Evolutionary conservation across 2,329 filamentous ascomycete genomes (phyloP), one percentile per base, ranked within the genome.

Genomic region (Arthroderma sp.): DNA sequence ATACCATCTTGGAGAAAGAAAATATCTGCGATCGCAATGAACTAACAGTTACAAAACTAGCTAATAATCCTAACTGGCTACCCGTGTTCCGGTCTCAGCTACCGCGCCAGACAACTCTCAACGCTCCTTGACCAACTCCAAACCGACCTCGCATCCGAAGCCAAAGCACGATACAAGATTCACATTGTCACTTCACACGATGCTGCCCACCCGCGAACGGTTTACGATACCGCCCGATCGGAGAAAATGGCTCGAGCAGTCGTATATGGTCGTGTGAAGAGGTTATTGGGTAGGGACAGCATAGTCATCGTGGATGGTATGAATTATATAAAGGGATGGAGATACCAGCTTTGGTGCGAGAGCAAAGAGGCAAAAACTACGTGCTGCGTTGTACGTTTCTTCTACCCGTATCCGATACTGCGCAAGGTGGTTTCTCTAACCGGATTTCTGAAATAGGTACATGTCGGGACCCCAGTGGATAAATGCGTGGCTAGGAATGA

Each of bases 311-410:
- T 77, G 2, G 77, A 82, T 59, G 74, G 73, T 30, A 68, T 79
- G 64, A 80, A 82, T 58, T 81, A 82, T 59, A 82, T 82, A 64
- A 82, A 82, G 59, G 78, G 77, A 15, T 80, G 75, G 60, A 68
- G 77, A 34, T 82, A 82, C 55, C 78, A 82, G 62, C 60, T 82
- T 37, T 80, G 77, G 68, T 82, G 77, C 56, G 77, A 82, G 58
- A 75, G 77, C 29, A 82, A 81, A 59, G 76, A 77, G 3, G 63
- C 74, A 9, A 71, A 72, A 45, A 80, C 77, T 5, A 71, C 74
- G 2, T 77, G 69, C 56, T 80, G 77, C 54, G 75, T 80, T 51
- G 73, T 81, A 59, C 60, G 70, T 61, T 6, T 37, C 40, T 9
- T 4, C 33, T 22, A 15, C 32, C 1, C 22, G 7, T 6, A 8